phyloP scores from a whole-genome alignment of 139 green algal species.

The Chlorella sp. region DNA sequence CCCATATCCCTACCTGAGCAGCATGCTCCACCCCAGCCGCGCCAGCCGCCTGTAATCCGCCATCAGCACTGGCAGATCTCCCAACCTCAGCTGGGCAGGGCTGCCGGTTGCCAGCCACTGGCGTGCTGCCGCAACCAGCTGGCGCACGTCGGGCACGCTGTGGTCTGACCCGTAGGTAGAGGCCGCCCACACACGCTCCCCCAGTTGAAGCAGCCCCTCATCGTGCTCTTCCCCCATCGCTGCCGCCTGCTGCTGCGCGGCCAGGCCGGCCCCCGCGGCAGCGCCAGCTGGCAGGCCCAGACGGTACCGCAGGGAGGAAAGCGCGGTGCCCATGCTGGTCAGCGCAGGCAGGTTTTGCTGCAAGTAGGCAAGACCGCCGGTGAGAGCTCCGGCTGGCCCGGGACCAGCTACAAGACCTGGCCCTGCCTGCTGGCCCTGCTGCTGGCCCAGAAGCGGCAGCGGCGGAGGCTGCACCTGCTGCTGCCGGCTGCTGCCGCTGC shows the following conservation, averaged over 20 bases:
- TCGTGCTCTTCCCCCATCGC: constrained; percentile 1
- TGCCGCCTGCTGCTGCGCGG: constrained; percentile 18
- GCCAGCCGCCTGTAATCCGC: constrained; percentile 46
- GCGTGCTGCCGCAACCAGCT: constrained; percentile 26
- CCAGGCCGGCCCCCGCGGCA: not conserved
- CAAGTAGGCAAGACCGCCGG: constrained; percentile 20
- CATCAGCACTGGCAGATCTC: constrained; percentile 39
- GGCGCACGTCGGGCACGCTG: not conserved
- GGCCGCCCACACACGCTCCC: constrained; percentile 3
- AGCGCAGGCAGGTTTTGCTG: constrained; percentile 1
- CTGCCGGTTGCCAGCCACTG: constrained; percentile 18
- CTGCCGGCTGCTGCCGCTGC: not conserved
- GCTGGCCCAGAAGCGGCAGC: not conserved
- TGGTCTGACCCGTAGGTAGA: not conserved
- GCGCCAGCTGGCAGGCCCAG: constrained; percentile 30
- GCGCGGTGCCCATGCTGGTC: not conserved
- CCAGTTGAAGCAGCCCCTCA: constrained; percentile 28
- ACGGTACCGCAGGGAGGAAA: constrained; percentile 28
- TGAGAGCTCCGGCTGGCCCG: not conserved
- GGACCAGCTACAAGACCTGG: too few species aligned
- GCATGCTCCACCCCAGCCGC: constrained; percentile 23
- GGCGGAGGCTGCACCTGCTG: not conserved
- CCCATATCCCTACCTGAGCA: constrained; percentile 10
- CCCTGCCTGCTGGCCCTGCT: not conserved
- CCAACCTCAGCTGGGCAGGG: constrained; percentile 17